Evolutionary conservation across 108 stramenopile species (phyloP), one percentile per base, ranked within the genome.

Genomic region (Licmophora abbreviata): DNA sequence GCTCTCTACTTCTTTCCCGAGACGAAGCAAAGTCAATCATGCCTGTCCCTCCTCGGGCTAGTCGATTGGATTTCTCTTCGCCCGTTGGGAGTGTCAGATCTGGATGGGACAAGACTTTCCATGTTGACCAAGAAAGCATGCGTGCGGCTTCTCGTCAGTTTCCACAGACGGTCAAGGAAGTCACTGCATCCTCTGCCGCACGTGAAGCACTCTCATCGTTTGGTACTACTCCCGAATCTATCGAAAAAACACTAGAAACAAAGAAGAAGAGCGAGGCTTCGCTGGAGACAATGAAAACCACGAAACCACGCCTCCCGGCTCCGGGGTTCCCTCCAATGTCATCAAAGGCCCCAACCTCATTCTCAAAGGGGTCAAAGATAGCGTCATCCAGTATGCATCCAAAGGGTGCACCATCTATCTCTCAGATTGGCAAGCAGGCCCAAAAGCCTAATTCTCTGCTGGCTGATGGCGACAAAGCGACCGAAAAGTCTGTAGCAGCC

Each of bases 171-270:
- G 34, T 88, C 31, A 65, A 74, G 29, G 60, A 77, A 37, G 64
- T 75, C 22, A 55, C 76, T 14, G 43, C 70, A 34, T 50, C 69
- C 22, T 59, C 68, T 52, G 74, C 69, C 3, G 73, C 77, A 4
- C 74, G 79, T 35, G 20, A 67, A 14, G 77, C 77, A 4, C 69
- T 88, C 7, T 74, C 80, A 0, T 44, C 55, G 31, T 76, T 82
- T 58, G 86, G 86, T 44, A 83, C 77, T 9, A 79, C 77, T 3
- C 86, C 86, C 1, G 86, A 88, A 26, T 74, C 71, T 52, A 44
- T 88, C 6, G 44, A 21, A 14, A 46, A 9, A 1, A 24, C 25
- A 3, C 23, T 21, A 2, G 44, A 46, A 25, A 24, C 44, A 21
- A 46, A 46, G 24, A 25, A 21, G n/a, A n/a, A 24, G 3, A 24